Evolutionary conservation across 2,329 filamentous ascomycete species (phyloP).

Genomic region (Coccinonectria pachysandricola): DNA sequence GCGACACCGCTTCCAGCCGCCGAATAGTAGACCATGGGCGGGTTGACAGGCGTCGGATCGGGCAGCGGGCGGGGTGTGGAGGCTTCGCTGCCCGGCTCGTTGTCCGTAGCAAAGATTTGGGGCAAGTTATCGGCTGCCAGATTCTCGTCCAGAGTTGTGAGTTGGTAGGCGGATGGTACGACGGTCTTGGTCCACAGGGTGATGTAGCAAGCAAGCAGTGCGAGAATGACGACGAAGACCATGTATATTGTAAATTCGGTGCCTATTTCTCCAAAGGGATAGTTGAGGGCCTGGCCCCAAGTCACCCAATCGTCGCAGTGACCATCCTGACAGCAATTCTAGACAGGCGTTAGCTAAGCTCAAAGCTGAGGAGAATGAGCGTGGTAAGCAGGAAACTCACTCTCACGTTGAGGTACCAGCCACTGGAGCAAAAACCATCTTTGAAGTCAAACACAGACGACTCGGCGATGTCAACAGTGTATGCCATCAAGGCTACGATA

Average conservation of each 20-base stretch:
- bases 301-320: constrained; percentile 46
- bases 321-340: constrained; percentile 46
- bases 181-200: constrained; percentile 89
- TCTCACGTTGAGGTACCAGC: constrained; percentile 67
- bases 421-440: constrained; percentile 66
- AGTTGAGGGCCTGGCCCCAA: constrained; percentile 41
- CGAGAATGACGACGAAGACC: constrained; percentile 56
- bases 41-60: constrained; percentile 26
- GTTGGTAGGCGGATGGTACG: constrained; percentile 76
- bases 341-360: constrained; percentile 4
- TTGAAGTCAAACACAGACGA: constrained; percentile 82
- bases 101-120: constrained; percentile 25
- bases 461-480: constrained; percentile 81
- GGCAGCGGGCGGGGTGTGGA: constrained; percentile 32
- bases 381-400: constrained; percentile 23
- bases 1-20: constrained; percentile 93
- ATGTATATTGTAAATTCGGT: constrained; percentile 75
- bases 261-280: constrained; percentile 41
- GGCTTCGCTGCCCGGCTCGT: constrained; percentile 33
- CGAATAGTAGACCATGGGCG: constrained; percentile 88
- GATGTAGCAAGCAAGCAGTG: constrained; percentile 63
- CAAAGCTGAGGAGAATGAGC: background rate
- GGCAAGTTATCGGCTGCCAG: constrained; percentile 54
- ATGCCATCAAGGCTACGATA: constrained; percentile 75
- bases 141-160: constrained; percentile 88